These are phyloP conservation scores for Cicer judaicum DNA, from an alignment of 306 rosid species.

Conservation along the genomic window DNA sequence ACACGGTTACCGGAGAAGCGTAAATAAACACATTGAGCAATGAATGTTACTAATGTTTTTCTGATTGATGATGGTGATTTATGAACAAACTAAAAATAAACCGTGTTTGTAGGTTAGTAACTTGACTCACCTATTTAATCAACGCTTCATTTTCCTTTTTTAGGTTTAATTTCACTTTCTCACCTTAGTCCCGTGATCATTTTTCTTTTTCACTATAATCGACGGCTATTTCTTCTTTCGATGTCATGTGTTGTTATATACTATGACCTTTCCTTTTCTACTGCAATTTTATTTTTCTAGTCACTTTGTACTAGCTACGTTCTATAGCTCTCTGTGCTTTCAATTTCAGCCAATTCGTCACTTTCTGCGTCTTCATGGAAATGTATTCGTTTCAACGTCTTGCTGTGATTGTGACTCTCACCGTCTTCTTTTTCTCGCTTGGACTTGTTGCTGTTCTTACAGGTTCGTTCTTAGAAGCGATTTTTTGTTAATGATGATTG, in stretches of 20 bases:
- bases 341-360: neutral
- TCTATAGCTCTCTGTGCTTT: neutral
- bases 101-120: neutral
- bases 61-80: neutral
- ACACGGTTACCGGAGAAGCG: neutral
- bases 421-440: slow-evolving; percentile 38
- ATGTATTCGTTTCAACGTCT: slow-evolving; percentile 31
- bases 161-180: slow-evolving; percentile 9
- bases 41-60: slow-evolving; percentile 3
- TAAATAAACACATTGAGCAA: slow-evolving; percentile 4
- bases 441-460: slow-evolving; percentile 40
- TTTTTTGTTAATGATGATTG: neutral
- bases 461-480: slow-evolving; percentile 43
- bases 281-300: neutral
- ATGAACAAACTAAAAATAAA: neutral
- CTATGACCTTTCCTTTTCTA: neutral
- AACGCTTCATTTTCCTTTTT: slow-evolving; percentile 24
- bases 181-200: slow-evolving; percentile 45
- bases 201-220: slow-evolving; percentile 17
- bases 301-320: neutral
- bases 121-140: neutral
- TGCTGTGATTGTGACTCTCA: neutral
- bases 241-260: slow-evolving; percentile 32
- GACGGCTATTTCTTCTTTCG: slow-evolving; percentile 42
- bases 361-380: slow-evolving; percentile 44